phyloP scores from a whole-genome alignment of 139 green algal species.

The Chlamydomonas schloesseri region DNA sequence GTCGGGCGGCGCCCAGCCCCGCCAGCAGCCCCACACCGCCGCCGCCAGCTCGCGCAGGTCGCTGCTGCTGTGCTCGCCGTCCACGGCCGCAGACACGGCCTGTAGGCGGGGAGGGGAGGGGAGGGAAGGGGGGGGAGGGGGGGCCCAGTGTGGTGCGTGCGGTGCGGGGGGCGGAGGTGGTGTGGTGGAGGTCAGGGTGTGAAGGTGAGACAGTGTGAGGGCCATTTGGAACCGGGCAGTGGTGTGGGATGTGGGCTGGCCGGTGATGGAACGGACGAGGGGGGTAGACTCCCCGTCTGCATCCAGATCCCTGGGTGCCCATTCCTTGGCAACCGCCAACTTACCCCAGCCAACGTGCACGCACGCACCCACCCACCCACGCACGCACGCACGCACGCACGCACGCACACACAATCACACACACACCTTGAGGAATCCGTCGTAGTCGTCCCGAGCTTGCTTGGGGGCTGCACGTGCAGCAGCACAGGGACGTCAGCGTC shows the following conservation, averaged over 20 bases:
- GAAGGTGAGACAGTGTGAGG: too few relatives aligned
- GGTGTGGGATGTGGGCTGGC: neutral
- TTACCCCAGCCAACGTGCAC: too few relatives aligned
- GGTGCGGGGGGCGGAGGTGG: neutral
- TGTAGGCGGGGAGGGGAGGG: too few relatives aligned
- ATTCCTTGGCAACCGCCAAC: too few relatives aligned
- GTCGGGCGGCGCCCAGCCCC: constrained; percentile 24
- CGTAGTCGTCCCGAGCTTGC: constrained; percentile 67
- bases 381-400: too few relatives aligned
- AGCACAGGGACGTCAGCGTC: too few relatives aligned
- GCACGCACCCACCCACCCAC: too few relatives aligned
- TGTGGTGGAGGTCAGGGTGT: neutral
- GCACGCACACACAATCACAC: neutral
- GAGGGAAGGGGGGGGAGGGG: too few relatives aligned
- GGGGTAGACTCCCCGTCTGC: too few relatives aligned
- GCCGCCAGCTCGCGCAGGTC: constrained; percentile 64
- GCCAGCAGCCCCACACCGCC: constrained; percentile 50
- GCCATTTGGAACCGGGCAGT: too few relatives aligned
- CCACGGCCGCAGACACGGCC: constrained; percentile 39
- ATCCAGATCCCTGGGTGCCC: too few relatives aligned
- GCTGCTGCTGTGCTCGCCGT: constrained; percentile 56
- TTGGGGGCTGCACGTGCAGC: constrained; percentile 70
- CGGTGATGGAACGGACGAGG: neutral
- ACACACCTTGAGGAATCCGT: constrained; percentile 62
- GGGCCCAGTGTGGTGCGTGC: too few relatives aligned